A percentile compares a stretch with the other conserved stretches of the same genome.
Conservation (phyloP, 306 rosid genomes). For the Cucurbita maxima region DNA sequence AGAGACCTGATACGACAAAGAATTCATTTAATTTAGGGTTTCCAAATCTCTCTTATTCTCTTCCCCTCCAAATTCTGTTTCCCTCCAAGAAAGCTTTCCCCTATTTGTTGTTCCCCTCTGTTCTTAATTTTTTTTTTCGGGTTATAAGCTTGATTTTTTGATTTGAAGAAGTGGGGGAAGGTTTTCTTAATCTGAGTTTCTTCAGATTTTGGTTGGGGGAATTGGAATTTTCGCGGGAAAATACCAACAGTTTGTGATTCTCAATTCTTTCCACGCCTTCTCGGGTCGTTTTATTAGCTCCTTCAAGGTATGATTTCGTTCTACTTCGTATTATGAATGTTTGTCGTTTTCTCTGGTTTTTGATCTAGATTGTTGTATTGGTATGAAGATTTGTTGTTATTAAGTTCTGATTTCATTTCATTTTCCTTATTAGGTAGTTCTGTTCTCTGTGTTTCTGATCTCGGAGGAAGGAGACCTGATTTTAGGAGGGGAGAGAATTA, state of each 20-base stretch:
- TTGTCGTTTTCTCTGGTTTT: background rate
- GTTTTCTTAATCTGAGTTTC: background rate
- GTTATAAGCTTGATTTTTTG: background rate
- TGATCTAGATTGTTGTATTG: conserved; percentile 1
- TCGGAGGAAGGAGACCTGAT: conserved; percentile 14
- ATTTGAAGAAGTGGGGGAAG: conserved; percentile 13
- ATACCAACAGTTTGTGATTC: background rate
- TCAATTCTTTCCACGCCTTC: conserved; percentile 20
- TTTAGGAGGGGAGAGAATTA: conserved; percentile 23
- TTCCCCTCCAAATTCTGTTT: conserved; percentile 1
- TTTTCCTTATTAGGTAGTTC: conserved; percentile 15
- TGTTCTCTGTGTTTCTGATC: conserved; percentile 25
- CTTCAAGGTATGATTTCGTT: conserved; percentile 25
- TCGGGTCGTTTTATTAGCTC: conserved; percentile 13
- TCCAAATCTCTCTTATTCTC: conserved; percentile 3
- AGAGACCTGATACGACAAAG: background rate
- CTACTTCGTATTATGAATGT: background rate
- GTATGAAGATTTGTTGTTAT: background rate
- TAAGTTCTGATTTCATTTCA: background rate
- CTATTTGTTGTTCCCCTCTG: background rate
- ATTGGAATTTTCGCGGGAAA: conserved; percentile 4
- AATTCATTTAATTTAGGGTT: conserved; percentile 12
- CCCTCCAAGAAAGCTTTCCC: conserved; percentile 26
- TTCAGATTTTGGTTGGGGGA: background rate
- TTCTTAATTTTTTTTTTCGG: background rate